These are phyloP conservation scores for Raphanus raphanistrum DNA, from an alignment of 345 rosid species.

Conservation along the genomic window DNA sequence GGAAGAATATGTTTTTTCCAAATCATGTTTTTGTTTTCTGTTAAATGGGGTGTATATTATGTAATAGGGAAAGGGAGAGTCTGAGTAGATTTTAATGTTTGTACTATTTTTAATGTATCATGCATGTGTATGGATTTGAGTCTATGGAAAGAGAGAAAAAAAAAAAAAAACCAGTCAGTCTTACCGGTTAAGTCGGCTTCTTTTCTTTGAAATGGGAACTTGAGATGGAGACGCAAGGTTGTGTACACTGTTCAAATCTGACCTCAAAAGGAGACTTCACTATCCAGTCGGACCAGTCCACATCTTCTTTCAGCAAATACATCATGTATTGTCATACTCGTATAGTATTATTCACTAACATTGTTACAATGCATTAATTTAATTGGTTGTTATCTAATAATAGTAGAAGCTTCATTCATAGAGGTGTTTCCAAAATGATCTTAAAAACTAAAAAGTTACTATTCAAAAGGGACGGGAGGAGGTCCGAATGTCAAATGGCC, in stretches of 20 bases:
- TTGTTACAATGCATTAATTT: not conserved
- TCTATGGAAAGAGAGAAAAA: conserved; percentile 1
- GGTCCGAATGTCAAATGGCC: conserved; percentile 23
- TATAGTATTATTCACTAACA: not conserved
- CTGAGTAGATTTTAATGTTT: conserved; percentile 26
- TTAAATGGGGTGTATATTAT: conserved; percentile 30
- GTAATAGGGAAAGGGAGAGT: conserved; percentile 34
- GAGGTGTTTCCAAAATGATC: not conserved
- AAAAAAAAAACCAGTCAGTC: too few species aligned
- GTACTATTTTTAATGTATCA: conserved; percentile 12
- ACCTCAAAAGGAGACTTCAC: not conserved
- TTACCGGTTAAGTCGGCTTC: not conserved
- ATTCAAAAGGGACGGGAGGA: not conserved
- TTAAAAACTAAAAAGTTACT: not conserved
- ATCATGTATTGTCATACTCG: not conserved
- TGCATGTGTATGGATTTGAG: conserved; percentile 19
- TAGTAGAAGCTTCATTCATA: not conserved
- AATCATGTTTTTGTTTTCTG: conserved; percentile 8
- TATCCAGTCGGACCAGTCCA: too few species aligned
- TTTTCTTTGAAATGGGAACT: not conserved
- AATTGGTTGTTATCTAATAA: not conserved
- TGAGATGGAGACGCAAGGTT: not conserved
- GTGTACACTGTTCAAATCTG: not conserved
- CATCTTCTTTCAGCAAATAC: not conserved
- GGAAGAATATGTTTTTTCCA: not conserved